phyloP scores from a whole-genome alignment of 2,329 filamentous ascomycete genomes.

The Penicillium palitans region DNA sequence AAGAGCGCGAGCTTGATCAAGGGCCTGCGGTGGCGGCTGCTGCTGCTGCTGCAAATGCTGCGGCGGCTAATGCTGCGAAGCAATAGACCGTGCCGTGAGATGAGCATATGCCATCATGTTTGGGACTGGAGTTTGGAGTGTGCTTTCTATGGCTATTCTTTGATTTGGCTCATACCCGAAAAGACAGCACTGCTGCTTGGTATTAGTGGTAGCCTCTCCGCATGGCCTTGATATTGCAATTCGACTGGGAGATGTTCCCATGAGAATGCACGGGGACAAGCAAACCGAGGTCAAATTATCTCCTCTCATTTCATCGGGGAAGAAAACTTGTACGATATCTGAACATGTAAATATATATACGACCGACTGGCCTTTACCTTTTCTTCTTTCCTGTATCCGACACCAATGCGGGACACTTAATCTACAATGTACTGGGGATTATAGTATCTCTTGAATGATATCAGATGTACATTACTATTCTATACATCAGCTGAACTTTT shows the following conservation, averaged over 20 bases:
- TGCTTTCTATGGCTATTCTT: constrained; percentile 12
- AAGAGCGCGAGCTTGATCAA: constrained; percentile 45
- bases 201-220: not conserved
- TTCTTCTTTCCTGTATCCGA: not conserved
- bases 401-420: not conserved
- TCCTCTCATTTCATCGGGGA: constrained; percentile 6
- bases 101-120: not conserved
- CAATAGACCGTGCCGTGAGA: constrained; percentile 15
- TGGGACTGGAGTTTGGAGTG: constrained; percentile 15
- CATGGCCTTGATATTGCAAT: not conserved
- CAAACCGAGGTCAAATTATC: not conserved
- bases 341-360: constrained; percentile 10
- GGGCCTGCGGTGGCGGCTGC: constrained; percentile 7
- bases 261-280: not conserved
- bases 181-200: constrained; percentile 12
- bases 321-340: constrained; percentile 15
- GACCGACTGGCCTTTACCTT: not conserved
- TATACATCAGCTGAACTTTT: constrained; percentile 24
- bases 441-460: not conserved
- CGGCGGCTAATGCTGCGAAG: constrained; percentile 10
- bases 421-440: not conserved
- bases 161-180: not conserved
- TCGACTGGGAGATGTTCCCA: not conserved
- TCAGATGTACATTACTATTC: constrained; percentile 22
- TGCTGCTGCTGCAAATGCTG: not conserved